Conservation (phyloP, 306 rosid genomes). For the Abrus pulchellus region DNA sequence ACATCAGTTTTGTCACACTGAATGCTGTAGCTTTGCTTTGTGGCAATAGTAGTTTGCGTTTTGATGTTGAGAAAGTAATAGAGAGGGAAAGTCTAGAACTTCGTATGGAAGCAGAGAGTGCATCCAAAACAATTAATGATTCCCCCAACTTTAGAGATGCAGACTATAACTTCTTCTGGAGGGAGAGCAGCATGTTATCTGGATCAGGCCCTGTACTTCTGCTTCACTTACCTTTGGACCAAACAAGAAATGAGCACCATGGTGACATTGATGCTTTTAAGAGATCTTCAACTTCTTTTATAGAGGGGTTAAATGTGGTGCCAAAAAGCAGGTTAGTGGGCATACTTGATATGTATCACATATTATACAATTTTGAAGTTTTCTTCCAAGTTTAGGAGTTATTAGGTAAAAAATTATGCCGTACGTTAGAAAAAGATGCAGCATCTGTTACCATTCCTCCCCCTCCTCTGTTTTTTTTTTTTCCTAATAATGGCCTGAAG, state of each 20-base stretch:
- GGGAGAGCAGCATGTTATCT: slow-evolving; percentile 49
- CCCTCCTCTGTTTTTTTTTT: neutral
- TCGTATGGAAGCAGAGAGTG: slow-evolving; percentile 35
- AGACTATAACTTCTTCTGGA: slow-evolving; percentile 54
- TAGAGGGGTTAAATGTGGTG: slow-evolving; percentile 39
- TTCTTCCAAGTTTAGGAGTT: slow-evolving; percentile 25
- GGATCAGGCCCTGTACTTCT: slow-evolving; percentile 77
- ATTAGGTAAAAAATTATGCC: neutral
- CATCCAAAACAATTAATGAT: slow-evolving; percentile 21
- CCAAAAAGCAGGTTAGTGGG: slow-evolving; percentile 60
- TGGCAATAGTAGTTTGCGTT: slow-evolving; percentile 60
- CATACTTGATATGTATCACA: slow-evolving; percentile 33
- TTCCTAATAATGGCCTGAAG: neutral
- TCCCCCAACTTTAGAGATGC: slow-evolving; percentile 23
- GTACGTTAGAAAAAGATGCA: neutral
- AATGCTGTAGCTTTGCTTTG: slow-evolving; percentile 75
- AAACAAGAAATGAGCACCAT: slow-evolving; percentile 14
- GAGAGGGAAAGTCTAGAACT: slow-evolving; percentile 70
- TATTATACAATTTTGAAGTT: slow-evolving; percentile 1
- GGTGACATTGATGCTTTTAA: slow-evolving; percentile 37
- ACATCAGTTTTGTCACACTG: slow-evolving; percentile 70
- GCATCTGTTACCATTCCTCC: neutral
- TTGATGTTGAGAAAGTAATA: slow-evolving; percentile 69
- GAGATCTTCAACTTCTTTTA: slow-evolving; percentile 34
- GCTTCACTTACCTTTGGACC: slow-evolving; percentile 69